A percentile compares a stretch with the other conserved stretches of the same genome.
These are phyloP conservation scores for Gorgonomyces haynaldii DNA, from an alignment of 192 early-diverging fungal genomes.

Conservation along the genomic window DNA sequence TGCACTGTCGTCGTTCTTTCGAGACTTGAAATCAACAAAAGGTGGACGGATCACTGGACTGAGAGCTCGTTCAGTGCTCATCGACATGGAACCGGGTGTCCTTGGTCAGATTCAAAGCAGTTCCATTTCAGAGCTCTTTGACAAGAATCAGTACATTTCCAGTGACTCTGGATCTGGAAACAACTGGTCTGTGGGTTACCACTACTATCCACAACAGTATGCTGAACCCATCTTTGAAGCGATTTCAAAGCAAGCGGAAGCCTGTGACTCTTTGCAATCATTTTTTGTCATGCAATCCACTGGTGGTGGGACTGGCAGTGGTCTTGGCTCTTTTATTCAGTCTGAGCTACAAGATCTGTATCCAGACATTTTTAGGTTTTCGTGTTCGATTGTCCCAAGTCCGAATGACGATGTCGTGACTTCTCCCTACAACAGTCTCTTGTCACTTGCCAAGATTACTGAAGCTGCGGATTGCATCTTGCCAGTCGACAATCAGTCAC, in stretches of 20 bases:
- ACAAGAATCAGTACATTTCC: slow-evolving; percentile 24
- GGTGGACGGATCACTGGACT: slow-evolving; percentile 19
- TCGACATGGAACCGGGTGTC: slow-evolving; percentile 52
- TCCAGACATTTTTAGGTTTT: slow-evolving; percentile 28
- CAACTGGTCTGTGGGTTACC: slow-evolving; percentile 51
- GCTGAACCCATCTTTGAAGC: slow-evolving; percentile 28
- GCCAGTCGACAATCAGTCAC: slow-evolving; percentile 43
- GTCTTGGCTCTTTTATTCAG: slow-evolving; percentile 37
- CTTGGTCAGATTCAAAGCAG: slow-evolving; percentile 23
- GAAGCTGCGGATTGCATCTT: slow-evolving; percentile 37
- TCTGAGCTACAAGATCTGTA: slow-evolving; percentile 29
- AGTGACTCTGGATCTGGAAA: slow-evolving; percentile 42
- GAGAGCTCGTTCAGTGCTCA: slow-evolving; percentile 31
- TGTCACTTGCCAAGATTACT: slow-evolving; percentile 31
- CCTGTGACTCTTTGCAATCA: slow-evolving; percentile 41
- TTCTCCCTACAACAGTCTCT: slow-evolving; percentile 43
- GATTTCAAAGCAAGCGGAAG: slow-evolving; percentile 34
- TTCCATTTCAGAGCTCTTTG: slow-evolving; percentile 33
- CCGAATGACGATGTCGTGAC: slow-evolving; percentile 44
- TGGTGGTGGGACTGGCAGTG: slow-evolving; percentile 50
- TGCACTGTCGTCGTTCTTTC: slow-evolving; percentile 40
- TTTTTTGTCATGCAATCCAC: slow-evolving; percentile 38
- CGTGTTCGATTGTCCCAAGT: slow-evolving; percentile 27
- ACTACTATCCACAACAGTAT: slow-evolving; percentile 29
- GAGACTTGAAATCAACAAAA: slow-evolving; percentile 17